Evolutionary conservation across 192 early-diverging fungal species (phyloP).

Genomic region (Rhizophagus sp.): DNA sequence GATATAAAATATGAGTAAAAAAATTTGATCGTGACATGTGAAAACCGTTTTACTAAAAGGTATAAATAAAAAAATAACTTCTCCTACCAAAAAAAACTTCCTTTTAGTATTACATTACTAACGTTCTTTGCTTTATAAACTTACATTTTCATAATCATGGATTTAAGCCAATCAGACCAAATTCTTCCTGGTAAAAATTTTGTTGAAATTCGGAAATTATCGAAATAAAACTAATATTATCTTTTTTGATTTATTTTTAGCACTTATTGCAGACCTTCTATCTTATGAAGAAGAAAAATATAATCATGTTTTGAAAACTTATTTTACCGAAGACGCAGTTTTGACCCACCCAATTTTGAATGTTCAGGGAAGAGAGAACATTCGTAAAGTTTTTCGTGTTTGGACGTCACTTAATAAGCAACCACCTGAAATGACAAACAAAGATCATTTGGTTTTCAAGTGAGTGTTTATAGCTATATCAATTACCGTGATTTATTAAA

Average conservation of each 20-base stretch:
- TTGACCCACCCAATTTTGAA: conserved; percentile 52
- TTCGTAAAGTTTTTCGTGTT: conserved; percentile 49
- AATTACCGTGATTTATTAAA: background rate
- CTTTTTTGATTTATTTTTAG: background rate
- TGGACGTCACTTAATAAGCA: conserved; percentile 41
- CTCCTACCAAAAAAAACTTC: too few relatives aligned
- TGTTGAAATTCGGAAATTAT: too few relatives aligned
- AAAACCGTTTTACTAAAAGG: too few relatives aligned
- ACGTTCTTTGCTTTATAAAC: too few relatives aligned
- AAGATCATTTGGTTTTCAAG: conserved; percentile 40
- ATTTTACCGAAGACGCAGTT: conserved; percentile 51
- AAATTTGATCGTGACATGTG: too few relatives aligned
- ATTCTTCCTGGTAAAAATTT: too few relatives aligned
- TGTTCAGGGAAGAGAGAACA: conserved; percentile 49
- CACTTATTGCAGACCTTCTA: background rate
- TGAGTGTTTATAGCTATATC: conserved; percentile 22
- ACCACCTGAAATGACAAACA: conserved; percentile 33
- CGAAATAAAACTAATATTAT: too few relatives aligned
- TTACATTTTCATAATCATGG: too few relatives aligned
- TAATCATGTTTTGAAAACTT: conserved; percentile 54
- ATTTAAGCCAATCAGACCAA: too few relatives aligned
- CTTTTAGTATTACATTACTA: too few relatives aligned
- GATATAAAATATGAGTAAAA: too few relatives aligned
- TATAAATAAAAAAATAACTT: too few relatives aligned
- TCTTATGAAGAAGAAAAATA: conserved; percentile 48